Conservation (phyloP, 2,329 filamentous ascomycete species). For the Botrytis deweyae region DNA sequence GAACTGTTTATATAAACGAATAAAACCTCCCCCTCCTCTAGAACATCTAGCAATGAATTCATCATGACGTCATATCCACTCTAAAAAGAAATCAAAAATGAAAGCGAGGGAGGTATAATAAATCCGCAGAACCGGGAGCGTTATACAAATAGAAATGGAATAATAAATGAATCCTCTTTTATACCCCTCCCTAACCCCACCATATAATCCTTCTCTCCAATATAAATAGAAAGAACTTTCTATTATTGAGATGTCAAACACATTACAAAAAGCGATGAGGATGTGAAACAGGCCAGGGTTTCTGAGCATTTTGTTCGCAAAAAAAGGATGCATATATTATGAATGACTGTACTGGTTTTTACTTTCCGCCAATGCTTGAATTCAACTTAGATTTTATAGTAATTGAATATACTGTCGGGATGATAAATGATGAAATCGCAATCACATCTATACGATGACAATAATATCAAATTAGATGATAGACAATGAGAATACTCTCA, state of each 20-base stretch:
- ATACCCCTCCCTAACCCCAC: not conserved
- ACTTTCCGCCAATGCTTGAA: not conserved
- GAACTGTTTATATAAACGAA: not conserved
- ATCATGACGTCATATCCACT: not conserved
- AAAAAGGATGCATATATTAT: too few species aligned
- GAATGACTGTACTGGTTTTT: not conserved
- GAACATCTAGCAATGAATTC: not conserved
- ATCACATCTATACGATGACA: not conserved
- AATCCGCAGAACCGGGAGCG: not conserved
- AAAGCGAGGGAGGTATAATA: accelerated
- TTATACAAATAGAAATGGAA: not conserved
- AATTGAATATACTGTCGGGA: not conserved
- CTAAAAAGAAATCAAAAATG: not conserved
- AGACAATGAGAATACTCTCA: too few species aligned
- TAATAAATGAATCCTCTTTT: not conserved
- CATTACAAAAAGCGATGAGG: not conserved
- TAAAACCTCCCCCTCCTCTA: accelerated
- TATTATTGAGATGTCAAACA: not conserved
- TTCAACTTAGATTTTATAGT: too few species aligned
- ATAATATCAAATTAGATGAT: too few species aligned
- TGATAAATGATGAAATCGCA: not conserved
- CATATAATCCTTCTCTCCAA: not conserved
- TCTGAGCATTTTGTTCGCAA: not conserved
- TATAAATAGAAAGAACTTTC: not conserved
- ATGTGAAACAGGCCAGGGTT: accelerated